Conservation (phyloP, 192 early-diverging fungal species). For the Spizellomyces punctatus region DNA sequence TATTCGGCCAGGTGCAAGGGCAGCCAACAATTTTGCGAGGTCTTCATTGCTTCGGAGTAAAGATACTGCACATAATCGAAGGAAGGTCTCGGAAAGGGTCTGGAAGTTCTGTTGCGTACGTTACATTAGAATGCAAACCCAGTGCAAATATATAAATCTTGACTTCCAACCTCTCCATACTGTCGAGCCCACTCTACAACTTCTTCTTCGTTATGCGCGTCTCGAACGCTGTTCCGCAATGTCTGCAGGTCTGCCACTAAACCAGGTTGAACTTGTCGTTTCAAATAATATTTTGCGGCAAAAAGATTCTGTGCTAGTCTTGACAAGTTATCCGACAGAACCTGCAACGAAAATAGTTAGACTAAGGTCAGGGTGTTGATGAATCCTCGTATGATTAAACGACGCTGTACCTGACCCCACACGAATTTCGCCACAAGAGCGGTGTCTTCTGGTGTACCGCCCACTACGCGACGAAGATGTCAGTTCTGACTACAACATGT, state of each 20-base stretch:
- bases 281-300: constrained; percentile 64
- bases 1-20: constrained; percentile 30
- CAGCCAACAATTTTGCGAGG: constrained; percentile 48
- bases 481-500: too few species aligned
- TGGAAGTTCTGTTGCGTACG: constrained; percentile 8
- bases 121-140: not conserved
- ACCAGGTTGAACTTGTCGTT: constrained; percentile 56
- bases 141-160: not conserved
- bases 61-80: constrained; percentile 52
- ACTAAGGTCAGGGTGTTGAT: not conserved
- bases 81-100: constrained; percentile 38
- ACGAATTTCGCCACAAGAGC: constrained; percentile 62
- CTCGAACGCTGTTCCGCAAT: constrained; percentile 36
- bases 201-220: constrained; percentile 16
- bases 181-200: constrained; percentile 48
- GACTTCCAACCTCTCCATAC: constrained; percentile 25
- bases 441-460: constrained; percentile 51
- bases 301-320: constrained; percentile 64
- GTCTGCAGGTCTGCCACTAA: constrained; percentile 53
- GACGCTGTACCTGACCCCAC: constrained; percentile 44
- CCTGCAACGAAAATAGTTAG: constrained; percentile 16
- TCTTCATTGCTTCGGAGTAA: constrained; percentile 57
- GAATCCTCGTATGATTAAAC: not conserved
- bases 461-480: constrained; percentile 10
- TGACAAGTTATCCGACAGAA: constrained; percentile 67